Evolutionary conservation across 2,329 filamentous ascomycete genomes (phyloP), one percentile per base, ranked within the genome.

Genomic region (Ophiostoma australiae): DNA sequence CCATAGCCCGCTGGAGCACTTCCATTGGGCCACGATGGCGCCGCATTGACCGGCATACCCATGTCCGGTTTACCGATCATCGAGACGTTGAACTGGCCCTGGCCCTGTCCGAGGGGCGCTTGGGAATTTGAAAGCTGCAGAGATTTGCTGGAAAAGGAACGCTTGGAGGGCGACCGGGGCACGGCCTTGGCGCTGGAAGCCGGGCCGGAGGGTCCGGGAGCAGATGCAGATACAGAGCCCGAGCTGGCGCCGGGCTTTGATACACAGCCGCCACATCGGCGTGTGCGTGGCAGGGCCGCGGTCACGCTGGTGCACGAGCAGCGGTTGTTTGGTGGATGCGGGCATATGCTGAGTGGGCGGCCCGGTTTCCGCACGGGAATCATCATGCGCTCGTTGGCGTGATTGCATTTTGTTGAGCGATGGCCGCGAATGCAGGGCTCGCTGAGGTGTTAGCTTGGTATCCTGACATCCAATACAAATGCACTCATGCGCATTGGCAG

Each of bases 361-460:
- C 90, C 90, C 20, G 90, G 90, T 76, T 91, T 91, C 73, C 89
- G 86, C 20, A 92, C 90, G 31, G 88, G 87, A 3, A 91, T 82
- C 83, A 92, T 87, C 44, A 91, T 81, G 72, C 90, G 86, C 75
- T 91, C 89, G 74, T 84, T 84, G 72, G 83, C 84, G 77, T 92
- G 90, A 67, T 86, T 89, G 79, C 90, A 92, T 82, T 90, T 91
- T 69, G 90, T 91, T 39, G 90, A 92, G 76, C 90, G 88, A 79
- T 92, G 90, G 71, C 90, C 90, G 76, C 90, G 88, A 75, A 92
- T 92, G 78, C 90, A 92, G 77, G 90, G 89, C 83, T 87, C 87
- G 80, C 90, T 92, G 75, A 63, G 8, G 13, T 41, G 65, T 48
- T 48, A 66, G 37, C 8, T 5, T 48, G 5, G 44, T 48, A 20